Evolutionary conservation across 2,329 filamentous ascomycete genomes (phyloP).

Genomic region (Ophiocordyceps camponoti-rufipedis): DNA sequence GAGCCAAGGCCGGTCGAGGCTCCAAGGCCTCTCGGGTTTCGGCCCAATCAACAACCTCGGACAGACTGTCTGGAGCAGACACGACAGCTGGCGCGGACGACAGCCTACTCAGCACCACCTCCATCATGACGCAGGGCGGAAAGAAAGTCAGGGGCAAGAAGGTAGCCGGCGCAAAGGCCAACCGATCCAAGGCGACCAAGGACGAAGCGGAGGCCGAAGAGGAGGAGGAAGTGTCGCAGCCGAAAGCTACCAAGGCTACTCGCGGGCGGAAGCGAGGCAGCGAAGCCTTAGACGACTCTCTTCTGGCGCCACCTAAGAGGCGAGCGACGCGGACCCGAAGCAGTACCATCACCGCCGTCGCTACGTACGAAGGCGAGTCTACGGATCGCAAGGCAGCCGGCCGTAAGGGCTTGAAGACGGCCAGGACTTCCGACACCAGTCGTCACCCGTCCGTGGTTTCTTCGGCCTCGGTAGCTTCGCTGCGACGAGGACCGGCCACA

Average conservation of each 20-base stretch:
- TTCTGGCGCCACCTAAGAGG: slow-evolving; percentile 37
- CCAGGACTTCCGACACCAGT: slow-evolving; percentile 17
- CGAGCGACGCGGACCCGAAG: slow-evolving; percentile 31
- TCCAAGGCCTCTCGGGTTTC: slow-evolving; percentile 57
- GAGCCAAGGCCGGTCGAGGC: slow-evolving; percentile 32
- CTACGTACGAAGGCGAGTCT: slow-evolving; percentile 22
- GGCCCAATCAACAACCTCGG: slow-evolving; percentile 35
- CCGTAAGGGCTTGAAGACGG: slow-evolving; percentile 22
- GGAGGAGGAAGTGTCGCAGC: slow-evolving; percentile 8
- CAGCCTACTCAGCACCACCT: slow-evolving; percentile 40
- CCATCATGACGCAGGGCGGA: slow-evolving; percentile 35
- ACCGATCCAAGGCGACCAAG: slow-evolving; percentile 26
- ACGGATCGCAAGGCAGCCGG: slow-evolving; percentile 11
- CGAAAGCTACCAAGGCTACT: slow-evolving; percentile 18
- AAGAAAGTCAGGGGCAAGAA: slow-evolving; percentile 44
- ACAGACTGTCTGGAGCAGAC: slow-evolving; percentile 28
- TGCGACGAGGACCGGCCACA: slow-evolving; percentile 15
- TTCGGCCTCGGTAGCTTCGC: slow-evolving; percentile 29
- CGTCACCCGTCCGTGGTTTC: slow-evolving; percentile 23
- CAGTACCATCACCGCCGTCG: slow-evolving; percentile 21
- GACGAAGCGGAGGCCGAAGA: slow-evolving; percentile 18
- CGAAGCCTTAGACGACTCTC: slow-evolving; percentile 33
- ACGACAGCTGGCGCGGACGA: slow-evolving; percentile 33
- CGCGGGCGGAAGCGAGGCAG: slow-evolving; percentile 47
- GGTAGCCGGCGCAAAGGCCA: slow-evolving; percentile 23